Percentiles rank a stretch among this genome's conserved stretches.
phyloP scores from a whole-genome alignment of 1,284 basidiomycete species.

The Apiotrichum siamense region DNA sequence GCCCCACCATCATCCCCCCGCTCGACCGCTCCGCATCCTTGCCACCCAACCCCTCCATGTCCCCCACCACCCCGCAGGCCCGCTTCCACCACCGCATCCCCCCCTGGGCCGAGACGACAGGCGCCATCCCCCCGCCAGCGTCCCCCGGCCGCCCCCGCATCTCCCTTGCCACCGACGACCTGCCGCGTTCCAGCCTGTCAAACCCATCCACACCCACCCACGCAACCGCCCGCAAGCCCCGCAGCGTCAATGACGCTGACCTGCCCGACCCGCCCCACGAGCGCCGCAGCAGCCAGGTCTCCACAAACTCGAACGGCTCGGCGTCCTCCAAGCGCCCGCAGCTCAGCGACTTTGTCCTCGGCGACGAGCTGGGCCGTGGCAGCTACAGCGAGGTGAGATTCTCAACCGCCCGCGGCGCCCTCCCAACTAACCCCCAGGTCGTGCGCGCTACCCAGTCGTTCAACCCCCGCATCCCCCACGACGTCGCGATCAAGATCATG shows the following conservation, averaged over 20 bases:
- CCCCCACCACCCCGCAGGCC: constrained; percentile 24
- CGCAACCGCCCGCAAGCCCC: neutral
- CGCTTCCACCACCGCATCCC: neutral
- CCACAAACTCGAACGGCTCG: constrained; percentile 19
- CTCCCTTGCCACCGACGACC: neutral
- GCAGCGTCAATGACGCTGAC: constrained; percentile 8
- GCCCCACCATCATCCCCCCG: neutral
- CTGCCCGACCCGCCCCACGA: constrained; percentile 23
- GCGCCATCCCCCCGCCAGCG: neutral
- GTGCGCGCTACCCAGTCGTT: neutral
- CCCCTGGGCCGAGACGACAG: neutral
- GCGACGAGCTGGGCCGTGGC: constrained; percentile 46
- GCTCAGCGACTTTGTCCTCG: constrained; percentile 40
- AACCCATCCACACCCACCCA: neutral
- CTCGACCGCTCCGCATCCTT: constrained; percentile 7
- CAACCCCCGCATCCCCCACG: neutral
- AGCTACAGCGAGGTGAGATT: constrained; percentile 46
- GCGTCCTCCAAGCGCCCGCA: constrained; percentile 22
- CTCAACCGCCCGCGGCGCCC: neutral
- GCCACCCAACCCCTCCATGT: constrained; percentile 4
- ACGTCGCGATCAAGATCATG: constrained; percentile 51
- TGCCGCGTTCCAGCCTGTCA: no score
- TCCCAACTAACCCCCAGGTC: neutral
- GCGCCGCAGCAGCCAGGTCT: constrained; percentile 33
- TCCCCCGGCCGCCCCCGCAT: neutral